Conservation (phyloP, 495 filamentous ascomycete species). For the Sphaerosporella brunnea region DNA sequence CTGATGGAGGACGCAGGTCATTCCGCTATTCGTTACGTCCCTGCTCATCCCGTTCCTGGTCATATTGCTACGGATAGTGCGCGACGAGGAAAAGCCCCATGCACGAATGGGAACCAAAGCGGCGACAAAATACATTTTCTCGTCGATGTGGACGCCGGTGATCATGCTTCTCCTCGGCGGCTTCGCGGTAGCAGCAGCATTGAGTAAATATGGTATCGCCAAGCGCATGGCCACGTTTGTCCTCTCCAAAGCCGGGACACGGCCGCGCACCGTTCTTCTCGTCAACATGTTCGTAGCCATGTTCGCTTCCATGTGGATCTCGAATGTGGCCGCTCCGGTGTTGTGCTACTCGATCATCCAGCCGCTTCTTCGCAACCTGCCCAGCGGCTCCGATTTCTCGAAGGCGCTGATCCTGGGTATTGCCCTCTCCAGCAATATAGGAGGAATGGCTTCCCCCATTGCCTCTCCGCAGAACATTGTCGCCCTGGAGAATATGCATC, state of each 20-base stretch:
- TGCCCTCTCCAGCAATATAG: conserved; percentile 85
- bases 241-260: conserved; percentile 88
- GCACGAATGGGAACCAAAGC: conserved; percentile 50
- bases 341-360: conserved; percentile 95
- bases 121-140: conserved; percentile 66
- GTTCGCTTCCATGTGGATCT: conserved; percentile 97
- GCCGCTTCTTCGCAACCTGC: conserved; percentile 83
- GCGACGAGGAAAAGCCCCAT: conserved; percentile 52
- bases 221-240: conserved; percentile 93
- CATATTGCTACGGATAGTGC: conserved; percentile 68
- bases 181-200: conserved; percentile 84
- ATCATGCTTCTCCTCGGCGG: conserved; percentile 97
- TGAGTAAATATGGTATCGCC: conserved; percentile 95
- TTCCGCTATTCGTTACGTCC: conserved; percentile 93
- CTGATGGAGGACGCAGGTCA: conserved; percentile 56
- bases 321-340: conserved; percentile 95
- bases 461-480: conserved; percentile 96
- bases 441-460: conserved; percentile 90
- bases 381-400: conserved; percentile 73
- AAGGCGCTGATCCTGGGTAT: conserved; percentile 94
- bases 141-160: conserved; percentile 97
- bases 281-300: conserved; percentile 98
- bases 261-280: conserved; percentile 67
- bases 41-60: conserved; percentile 85
- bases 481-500: conserved; percentile 83